Evolutionary conservation across 2,329 filamentous ascomycete genomes (phyloP).

Genomic region (Aspergillus eucalypticola): DNA sequence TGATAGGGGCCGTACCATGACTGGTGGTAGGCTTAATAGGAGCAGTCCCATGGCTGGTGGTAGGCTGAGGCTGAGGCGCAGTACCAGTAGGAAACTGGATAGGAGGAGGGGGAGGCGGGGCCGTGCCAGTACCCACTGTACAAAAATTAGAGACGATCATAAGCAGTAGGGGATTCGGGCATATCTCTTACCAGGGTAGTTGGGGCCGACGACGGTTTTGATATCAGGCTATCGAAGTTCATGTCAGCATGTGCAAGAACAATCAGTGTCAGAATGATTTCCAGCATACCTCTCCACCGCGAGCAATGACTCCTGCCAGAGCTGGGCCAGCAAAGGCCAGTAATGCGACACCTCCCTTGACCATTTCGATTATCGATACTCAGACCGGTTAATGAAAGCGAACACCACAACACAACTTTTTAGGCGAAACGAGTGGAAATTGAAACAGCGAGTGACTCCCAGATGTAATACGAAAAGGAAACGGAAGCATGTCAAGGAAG

Average conservation of each 20-base stretch:
- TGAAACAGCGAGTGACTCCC: conserved; percentile 24
- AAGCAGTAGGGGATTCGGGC: neutral
- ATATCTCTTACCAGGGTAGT: neutral
- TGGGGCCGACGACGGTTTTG: neutral
- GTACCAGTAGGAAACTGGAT: conserved; percentile 7
- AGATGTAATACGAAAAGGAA: conserved; percentile 21
- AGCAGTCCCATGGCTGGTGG: conserved; percentile 1
- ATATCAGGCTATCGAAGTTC: too few relatives aligned
- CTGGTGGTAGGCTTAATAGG: conserved; percentile 3
- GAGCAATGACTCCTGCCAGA: conserved; percentile 37
- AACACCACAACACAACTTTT: conserved; percentile 16
- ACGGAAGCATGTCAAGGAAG: conserved; percentile 6
- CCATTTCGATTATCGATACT: conserved; percentile 33
- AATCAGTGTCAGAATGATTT: neutral
- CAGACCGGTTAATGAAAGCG: conserved; percentile 14
- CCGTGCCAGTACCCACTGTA: conserved; percentile 3
- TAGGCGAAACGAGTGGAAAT: conserved; percentile 26
- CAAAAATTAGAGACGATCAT: neutral
- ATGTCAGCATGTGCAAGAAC: neutral
- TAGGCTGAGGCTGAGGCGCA: neutral
- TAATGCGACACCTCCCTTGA: conserved; percentile 37
- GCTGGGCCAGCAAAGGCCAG: conserved; percentile 39
- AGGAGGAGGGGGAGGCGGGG: neutral
- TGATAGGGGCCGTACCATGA: conserved; percentile 3
- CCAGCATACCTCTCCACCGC: conserved; percentile 10